Percentiles rank a stretch among this genome's conserved stretches.
These are phyloP conservation scores for Piper longum DNA, from an alignment of 164 flowering plant genomes.

Conservation along the genomic window DNA sequence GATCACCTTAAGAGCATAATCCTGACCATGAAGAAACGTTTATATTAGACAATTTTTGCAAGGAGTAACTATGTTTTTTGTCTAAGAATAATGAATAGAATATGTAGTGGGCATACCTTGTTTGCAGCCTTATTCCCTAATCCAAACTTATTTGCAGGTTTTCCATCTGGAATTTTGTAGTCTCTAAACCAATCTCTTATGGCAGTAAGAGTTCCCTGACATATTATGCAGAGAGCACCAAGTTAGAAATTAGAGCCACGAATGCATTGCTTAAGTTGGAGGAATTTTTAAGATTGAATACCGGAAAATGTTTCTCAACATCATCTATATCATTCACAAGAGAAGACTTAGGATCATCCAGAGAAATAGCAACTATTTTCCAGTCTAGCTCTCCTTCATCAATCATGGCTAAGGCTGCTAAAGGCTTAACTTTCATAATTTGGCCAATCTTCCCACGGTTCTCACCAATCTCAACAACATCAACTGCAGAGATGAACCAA, in stretches of 20 bases:
- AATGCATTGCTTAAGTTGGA: neutral
- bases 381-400: slow-evolving; percentile 99
- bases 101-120: slow-evolving; percentile 44
- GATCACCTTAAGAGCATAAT: slow-evolving; percentile 77
- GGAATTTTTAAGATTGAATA: slow-evolving; percentile 8
- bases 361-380: slow-evolving; percentile 90
- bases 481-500: slow-evolving; percentile 34
- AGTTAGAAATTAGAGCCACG: neutral
- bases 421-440: slow-evolving; percentile 73
- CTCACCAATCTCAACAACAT: slow-evolving; percentile 97
- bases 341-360: slow-evolving; percentile 90
- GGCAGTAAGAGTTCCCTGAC: slow-evolving; percentile 90
- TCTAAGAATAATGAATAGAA: neutral
- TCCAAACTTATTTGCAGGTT: slow-evolving; percentile 93
- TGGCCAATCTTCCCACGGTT: slow-evolving; percentile 58
- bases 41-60: neutral
- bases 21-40: slow-evolving; percentile 29
- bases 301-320: slow-evolving; percentile 97
- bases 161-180: slow-evolving; percentile 98
- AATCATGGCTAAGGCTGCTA: slow-evolving; percentile 93
- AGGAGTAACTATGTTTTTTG: neutral
- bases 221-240: neutral
- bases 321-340: slow-evolving; percentile 80
- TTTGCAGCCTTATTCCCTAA: slow-evolving; percentile 89
- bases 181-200: slow-evolving; percentile 98